phyloP scores from a whole-genome alignment of 2,329 filamentous ascomycete species.

The Botrytis byssoidea region DNA sequence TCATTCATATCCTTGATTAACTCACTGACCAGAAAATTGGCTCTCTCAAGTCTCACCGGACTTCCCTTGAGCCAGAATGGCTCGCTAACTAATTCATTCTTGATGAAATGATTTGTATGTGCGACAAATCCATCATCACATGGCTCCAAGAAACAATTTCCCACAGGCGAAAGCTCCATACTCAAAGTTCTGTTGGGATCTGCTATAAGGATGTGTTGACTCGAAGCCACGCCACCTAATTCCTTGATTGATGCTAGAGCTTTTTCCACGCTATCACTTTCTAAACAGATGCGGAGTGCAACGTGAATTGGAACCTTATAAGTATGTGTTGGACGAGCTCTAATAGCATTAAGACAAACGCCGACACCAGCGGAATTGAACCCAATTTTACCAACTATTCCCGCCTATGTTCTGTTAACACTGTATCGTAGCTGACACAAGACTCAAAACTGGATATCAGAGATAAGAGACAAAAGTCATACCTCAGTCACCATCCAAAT shows the following conservation, averaged over 20 bases:
- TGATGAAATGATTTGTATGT: constrained; percentile 40
- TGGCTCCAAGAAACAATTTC: constrained; percentile 32
- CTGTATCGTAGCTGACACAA: not conserved
- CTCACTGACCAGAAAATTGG: constrained; percentile 29
- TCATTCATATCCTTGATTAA: not conserved
- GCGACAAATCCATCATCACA: constrained; percentile 28
- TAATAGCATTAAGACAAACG: constrained; percentile 56
- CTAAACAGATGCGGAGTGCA: constrained; percentile 52
- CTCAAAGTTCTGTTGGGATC: constrained; percentile 43
- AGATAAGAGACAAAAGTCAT: constrained; percentile 9
- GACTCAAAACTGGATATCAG: no score
- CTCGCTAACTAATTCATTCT: constrained; percentile 38
- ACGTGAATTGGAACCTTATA: constrained; percentile 53
- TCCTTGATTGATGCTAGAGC: constrained; percentile 46
- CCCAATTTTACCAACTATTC: constrained; percentile 48
- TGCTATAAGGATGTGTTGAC: constrained; percentile 54
- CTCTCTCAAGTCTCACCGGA: constrained; percentile 38
- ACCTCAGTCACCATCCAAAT: constrained; percentile 16
- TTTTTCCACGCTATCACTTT: constrained; percentile 45
- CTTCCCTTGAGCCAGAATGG: constrained; percentile 40
- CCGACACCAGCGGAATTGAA: constrained; percentile 55
- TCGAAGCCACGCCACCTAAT: constrained; percentile 52
- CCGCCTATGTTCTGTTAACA: constrained; percentile 26
- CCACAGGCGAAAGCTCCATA: constrained; percentile 46
- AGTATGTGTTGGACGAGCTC: constrained; percentile 48